Base-by-base conservation (phyloP, 164 flowering plant species). In the Cinnamomum micranthum region DNA sequence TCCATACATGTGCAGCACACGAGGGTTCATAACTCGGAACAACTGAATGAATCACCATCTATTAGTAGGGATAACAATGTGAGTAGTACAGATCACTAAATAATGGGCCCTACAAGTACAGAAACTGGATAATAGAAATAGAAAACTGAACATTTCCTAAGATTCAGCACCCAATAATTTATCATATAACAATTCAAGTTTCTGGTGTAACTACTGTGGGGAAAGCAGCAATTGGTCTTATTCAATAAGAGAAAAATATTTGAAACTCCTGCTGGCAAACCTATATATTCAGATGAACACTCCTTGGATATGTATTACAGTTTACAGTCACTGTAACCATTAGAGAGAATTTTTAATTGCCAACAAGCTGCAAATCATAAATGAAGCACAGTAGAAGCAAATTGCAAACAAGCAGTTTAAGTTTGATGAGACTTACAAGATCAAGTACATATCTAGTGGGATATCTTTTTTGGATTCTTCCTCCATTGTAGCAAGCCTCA, bases 371-470 rank as follows among this genome's bases (percentile, higher is more conserved):
- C 27, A 69, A 69, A 20, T 59, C 11, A 20, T 71, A 72, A 35
- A 41, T 68, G 28, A 52, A 50, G 35, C 35, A 70, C 12, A 11
- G 12, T 27, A 31, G 47, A 41, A 7, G 47, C 10, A 41, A 41
- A 41, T 41, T 71, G 27, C 62, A 69, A 69, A 65, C 50, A 67
- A 55, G n/a, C 12, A 20, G 20, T 20, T 55, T 20, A 55, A 55
- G 14, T 76, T 31, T 60, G 68, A 19, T 10, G 51, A 60, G 71
- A 89, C 99, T 89, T 86, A 95, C 99, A 95, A 76, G 75, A 95
- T 93, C 73, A 87, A 88, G 75, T 93, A 93, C 62, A 92, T 74
- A 79, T 95, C 87, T 86, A 93, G 77, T 14, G 91, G 84, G 20
- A 79, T 76, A 71, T 78, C 98, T 68, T 82, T 91, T 79, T 84